Percentiles rank a stretch among this genome's conserved stretches.
These are phyloP conservation scores for Xanthoconium purpureum DNA, from an alignment of 768 basidiomycete genomes.

Conservation along the genomic window DNA sequence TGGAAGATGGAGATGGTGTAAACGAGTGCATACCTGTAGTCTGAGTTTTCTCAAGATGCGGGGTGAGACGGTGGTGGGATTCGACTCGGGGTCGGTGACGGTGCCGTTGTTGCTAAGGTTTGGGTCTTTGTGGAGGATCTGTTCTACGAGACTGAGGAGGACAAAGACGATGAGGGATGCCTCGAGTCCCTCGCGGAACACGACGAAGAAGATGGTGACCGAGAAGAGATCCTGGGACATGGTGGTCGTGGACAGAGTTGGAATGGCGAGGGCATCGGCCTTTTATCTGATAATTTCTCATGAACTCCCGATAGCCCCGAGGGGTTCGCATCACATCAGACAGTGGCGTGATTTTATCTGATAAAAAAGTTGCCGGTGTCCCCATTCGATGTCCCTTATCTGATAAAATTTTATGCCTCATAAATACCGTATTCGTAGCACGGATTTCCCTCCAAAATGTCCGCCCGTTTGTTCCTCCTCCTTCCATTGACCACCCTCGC, in stretches of 20 bases:
- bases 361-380: not conserved
- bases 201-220: conserved; percentile 93
- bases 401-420: not conserved
- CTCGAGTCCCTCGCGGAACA: conserved; percentile 93
- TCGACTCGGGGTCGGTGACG: conserved; percentile 16
- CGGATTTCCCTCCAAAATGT: not conserved
- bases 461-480: conserved; percentile 12
- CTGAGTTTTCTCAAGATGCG: conserved; percentile 65
- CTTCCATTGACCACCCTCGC: conserved; percentile 32
- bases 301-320: too few species aligned
- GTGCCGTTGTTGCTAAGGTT: not conserved
- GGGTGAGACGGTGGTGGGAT: conserved; percentile 33
- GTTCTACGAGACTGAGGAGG: conserved; percentile 87
- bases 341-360: too few species aligned
- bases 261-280: not conserved
- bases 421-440: not conserved
- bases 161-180: conserved; percentile 91
- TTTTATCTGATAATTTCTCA: conserved; percentile 2
- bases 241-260: not conserved
- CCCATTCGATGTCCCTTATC: not conserved
- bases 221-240: conserved; percentile 62
- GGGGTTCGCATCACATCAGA: too few species aligned
- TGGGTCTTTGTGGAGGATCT: conserved; percentile 51
- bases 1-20: not conserved
- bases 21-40: conserved; percentile 46